Conservation (phyloP, 148 eudicot genomes). For the Fallopia convolvulus region DNA sequence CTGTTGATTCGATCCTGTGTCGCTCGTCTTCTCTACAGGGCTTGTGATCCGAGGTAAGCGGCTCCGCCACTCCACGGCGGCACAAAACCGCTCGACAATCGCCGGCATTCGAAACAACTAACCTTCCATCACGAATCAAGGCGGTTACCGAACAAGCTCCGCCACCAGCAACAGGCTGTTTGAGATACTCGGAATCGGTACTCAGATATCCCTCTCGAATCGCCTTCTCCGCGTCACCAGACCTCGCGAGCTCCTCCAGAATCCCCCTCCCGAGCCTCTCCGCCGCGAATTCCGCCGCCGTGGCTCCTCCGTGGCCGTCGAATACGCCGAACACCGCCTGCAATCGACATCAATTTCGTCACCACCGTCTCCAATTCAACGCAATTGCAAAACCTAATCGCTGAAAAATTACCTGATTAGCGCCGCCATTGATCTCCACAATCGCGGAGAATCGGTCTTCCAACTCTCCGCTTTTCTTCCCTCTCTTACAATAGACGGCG, state of each 20-base stretch:
- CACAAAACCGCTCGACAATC: slow-evolving; percentile 64
- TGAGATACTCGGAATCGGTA: slow-evolving; percentile 52
- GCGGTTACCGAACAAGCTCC: slow-evolving; percentile 60
- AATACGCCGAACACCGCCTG: slow-evolving; percentile 62
- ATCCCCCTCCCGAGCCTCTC: slow-evolving; percentile 44
- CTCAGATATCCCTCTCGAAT: slow-evolving; percentile 30
- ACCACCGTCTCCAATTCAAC: neutral
- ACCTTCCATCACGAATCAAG: slow-evolving; percentile 30
- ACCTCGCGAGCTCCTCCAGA: slow-evolving; percentile 18
- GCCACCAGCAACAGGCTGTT: slow-evolving; percentile 36
- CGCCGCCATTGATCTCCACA: neutral
- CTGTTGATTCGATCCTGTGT: slow-evolving; percentile 40
- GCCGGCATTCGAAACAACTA: slow-evolving; percentile 49
- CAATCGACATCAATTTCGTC: neutral
- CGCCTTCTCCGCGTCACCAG: slow-evolving; percentile 30
- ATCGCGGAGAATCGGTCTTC: slow-evolving; percentile 9
- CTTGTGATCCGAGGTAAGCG: slow-evolving; percentile 49
- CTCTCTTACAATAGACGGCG: slow-evolving; percentile 3
- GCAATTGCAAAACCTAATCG: neutral
- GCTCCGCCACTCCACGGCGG: slow-evolving; percentile 32
- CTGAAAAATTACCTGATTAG: slow-evolving; percentile 6
- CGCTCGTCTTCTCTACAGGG: slow-evolving; percentile 50
- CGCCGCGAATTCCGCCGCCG: slow-evolving; percentile 52
- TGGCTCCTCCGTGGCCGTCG: slow-evolving; percentile 71
- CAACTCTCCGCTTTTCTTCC: neutral